Percentiles rank a stretch among this genome's conserved stretches.
These are phyloP conservation scores for Kokia cookei DNA, from an alignment of 441 rosid species.

Conservation along the genomic window DNA sequence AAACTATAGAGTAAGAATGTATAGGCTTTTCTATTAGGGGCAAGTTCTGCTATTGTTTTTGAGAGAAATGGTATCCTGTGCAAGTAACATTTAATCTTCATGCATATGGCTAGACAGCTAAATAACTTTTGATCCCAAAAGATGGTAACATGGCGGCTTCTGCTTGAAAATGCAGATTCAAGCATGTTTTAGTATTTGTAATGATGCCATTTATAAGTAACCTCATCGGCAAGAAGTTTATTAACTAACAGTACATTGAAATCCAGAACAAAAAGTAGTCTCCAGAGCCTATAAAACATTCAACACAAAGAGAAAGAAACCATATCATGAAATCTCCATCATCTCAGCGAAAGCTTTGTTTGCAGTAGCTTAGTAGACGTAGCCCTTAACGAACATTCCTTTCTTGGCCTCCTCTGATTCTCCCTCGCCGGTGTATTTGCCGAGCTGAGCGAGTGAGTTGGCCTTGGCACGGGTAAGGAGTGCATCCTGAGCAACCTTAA, in stretches of 20 bases:
- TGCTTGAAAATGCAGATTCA: not conserved
- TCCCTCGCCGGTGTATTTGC: constrained; percentile 84
- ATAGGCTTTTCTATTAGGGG: not conserved
- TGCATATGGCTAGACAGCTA: not conserved
- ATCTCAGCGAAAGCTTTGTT: not conserved
- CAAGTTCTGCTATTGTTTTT: not conserved
- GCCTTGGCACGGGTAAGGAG: constrained; percentile 72
- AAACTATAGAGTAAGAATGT: not conserved
- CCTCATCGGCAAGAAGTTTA: constrained; percentile 33
- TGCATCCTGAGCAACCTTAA: constrained; percentile 68
- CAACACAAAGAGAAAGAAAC: constrained; percentile 11
- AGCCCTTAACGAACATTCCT: constrained; percentile 86
- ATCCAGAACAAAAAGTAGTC: constrained; percentile 45
- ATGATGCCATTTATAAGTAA: not conserved
- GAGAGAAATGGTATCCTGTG: not conserved
- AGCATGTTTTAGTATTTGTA: not conserved
- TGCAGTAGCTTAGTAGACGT: constrained; percentile 41
- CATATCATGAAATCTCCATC: not conserved
- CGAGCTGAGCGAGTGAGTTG: constrained; percentile 90
- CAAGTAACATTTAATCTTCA: not conserved
- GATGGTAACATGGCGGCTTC: not conserved
- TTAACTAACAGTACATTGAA: constrained; percentile 29
- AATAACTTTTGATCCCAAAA: not conserved
- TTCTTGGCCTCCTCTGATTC: constrained; percentile 94
- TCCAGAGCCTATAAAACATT: constrained; percentile 23